Evolutionary conservation across 495 filamentous ascomycete species (phyloP).

Genomic region (Annulohypoxylon stygium): DNA sequence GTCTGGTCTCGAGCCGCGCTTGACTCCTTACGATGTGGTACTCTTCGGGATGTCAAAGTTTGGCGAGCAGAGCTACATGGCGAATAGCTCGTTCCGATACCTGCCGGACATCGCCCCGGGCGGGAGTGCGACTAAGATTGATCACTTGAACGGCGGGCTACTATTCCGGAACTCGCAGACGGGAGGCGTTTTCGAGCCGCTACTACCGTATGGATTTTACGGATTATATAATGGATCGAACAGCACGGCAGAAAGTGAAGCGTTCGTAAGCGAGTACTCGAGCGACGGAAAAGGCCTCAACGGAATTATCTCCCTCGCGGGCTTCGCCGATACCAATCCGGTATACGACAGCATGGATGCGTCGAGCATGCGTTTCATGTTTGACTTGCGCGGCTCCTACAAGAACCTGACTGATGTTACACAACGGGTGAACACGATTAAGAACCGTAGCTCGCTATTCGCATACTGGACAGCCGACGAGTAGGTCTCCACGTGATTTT

Average conservation of each 20-base stretch:
- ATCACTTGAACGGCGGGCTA: constrained; percentile 71
- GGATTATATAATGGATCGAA: constrained; percentile 69
- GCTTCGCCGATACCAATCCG: constrained; percentile 56
- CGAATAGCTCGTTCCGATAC: constrained; percentile 63
- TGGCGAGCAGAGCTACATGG: constrained; percentile 51
- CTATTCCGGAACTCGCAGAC: constrained; percentile 56
- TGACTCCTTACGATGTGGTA: constrained; percentile 60
- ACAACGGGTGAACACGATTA: constrained; percentile 65
- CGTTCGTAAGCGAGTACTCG: constrained; percentile 62
- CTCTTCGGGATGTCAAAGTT: constrained; percentile 57
- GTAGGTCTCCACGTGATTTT: constrained; percentile 38
- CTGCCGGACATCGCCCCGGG: constrained; percentile 67
- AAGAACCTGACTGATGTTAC: constrained; percentile 67
- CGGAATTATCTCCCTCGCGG: constrained; percentile 58
- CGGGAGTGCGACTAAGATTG: constrained; percentile 73
- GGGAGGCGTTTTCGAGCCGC: constrained; percentile 55
- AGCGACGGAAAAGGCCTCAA: constrained; percentile 64
- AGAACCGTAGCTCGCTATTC: constrained; percentile 67
- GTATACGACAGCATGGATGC: constrained; percentile 69
- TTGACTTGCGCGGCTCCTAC: constrained; percentile 73
- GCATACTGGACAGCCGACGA: constrained; percentile 78
- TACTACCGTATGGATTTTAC: constrained; percentile 76
- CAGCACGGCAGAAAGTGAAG: constrained; percentile 55
- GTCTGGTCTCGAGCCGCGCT: constrained; percentile 57
- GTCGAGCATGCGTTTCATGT: constrained; percentile 72